phyloP scores from a whole-genome alignment of 139 green algal genomes.

The Nannochloris sp. region DNA sequence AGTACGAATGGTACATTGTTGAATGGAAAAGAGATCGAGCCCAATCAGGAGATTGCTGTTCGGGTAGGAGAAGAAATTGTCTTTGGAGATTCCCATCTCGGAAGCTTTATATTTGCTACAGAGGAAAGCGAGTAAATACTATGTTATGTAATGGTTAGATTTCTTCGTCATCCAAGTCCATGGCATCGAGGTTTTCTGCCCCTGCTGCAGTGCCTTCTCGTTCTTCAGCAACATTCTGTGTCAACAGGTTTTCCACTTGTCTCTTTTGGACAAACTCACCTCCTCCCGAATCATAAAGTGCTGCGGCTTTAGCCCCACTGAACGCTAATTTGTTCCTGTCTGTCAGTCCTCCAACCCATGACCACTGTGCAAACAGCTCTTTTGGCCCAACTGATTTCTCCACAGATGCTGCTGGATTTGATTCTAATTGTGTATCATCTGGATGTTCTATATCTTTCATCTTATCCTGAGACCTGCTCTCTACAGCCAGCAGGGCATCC shows the following conservation, averaged over 20 bases:
- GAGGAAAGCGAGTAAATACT: neutral
- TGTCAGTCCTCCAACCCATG: no score
- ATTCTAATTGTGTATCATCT: no score
- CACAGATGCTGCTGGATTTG: no score
- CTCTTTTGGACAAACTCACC: neutral
- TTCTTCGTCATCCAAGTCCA: neutral
- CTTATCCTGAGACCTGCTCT: neutral
- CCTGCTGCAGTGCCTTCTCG: neutral
- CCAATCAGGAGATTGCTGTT: conserved; percentile 25
- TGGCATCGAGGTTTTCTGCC: neutral
- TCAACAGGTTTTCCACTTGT: neutral
- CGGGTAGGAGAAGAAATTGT: conserved; percentile 22
- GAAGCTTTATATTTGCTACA: conserved; percentile 6
- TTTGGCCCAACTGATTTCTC: no score
- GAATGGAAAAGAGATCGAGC: conserved; percentile 40
- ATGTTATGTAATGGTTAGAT: neutral
- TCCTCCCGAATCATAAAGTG: neutral
- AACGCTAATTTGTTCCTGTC: no score
- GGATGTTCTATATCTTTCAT: neutral
- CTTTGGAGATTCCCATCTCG: conserved; percentile 34
- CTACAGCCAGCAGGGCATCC: neutral
- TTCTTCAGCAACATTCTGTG: neutral
- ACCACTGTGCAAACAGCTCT: no score
- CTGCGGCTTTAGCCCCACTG: no score
- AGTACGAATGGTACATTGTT: conserved; percentile 59